phyloP scores from a whole-genome alignment of 306 rosid genomes.

The Sicyos baderoa region DNA sequence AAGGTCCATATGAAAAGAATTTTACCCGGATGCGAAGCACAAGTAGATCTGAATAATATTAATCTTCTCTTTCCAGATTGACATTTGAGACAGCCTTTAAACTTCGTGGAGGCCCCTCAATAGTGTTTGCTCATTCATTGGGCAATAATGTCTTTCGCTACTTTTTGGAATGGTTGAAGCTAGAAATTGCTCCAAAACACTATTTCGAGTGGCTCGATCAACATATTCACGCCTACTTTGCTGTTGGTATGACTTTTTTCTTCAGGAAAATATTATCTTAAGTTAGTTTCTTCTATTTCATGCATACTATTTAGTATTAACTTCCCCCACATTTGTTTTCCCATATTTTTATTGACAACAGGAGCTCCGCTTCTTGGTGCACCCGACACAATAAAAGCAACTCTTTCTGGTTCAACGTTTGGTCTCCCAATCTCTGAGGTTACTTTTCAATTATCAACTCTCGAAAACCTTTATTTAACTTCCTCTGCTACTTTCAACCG shows the following conservation, averaged over 20 bases:
- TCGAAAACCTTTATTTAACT: background rate
- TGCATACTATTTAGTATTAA: slow-evolving; percentile 15
- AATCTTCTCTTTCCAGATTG: slow-evolving; percentile 44
- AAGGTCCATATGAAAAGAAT: background rate
- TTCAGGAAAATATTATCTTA: slow-evolving; percentile 13
- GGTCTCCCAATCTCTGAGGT: slow-evolving; percentile 98
- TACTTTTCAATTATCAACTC: slow-evolving; percentile 22
- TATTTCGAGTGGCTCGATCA: slow-evolving; percentile 75
- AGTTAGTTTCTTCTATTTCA: slow-evolving; percentile 11
- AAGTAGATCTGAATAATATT: background rate
- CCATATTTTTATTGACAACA: slow-evolving; percentile 20
- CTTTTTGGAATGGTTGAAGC: slow-evolving; percentile 97
- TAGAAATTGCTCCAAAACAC: slow-evolving; percentile 92
- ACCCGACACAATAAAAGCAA: slow-evolving; percentile 67
- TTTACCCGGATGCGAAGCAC: background rate
- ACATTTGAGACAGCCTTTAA: slow-evolving; percentile 87
- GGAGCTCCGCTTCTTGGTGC: slow-evolving; percentile 97
- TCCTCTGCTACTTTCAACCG: background rate
- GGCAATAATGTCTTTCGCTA: slow-evolving; percentile 87
- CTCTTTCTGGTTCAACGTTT: slow-evolving; percentile 78
- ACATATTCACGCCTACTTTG: slow-evolving; percentile 93
- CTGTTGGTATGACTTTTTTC: slow-evolving; percentile 67
- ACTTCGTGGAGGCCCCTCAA: slow-evolving; percentile 94
- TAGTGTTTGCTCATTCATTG: slow-evolving; percentile 92
- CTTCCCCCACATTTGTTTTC: slow-evolving; percentile 26